Evolutionary conservation across 1,284 basidiomycete species (phyloP).

Genomic region (Neolentinus lepideus): DNA sequence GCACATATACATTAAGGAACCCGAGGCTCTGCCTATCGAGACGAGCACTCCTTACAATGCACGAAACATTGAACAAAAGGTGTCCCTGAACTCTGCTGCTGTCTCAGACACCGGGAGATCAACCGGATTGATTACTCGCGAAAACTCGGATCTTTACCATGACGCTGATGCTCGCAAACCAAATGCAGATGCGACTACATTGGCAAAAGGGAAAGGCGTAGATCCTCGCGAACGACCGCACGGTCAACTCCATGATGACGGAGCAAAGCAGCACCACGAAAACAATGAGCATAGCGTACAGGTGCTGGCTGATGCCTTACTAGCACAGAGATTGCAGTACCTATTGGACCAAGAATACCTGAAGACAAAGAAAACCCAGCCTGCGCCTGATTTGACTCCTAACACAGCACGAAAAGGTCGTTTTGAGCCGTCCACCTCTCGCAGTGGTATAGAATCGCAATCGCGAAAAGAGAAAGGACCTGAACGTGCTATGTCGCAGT

Average conservation of each 20-base stretch:
- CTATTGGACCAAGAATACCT: background rate
- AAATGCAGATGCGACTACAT: background rate
- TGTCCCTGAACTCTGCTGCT: background rate
- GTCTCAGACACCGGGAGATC: background rate
- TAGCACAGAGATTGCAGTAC: background rate
- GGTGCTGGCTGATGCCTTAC: background rate
- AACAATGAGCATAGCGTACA: background rate
- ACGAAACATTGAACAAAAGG: background rate
- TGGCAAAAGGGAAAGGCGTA: background rate
- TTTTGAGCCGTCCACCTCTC: no score
- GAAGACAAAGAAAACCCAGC: no score
- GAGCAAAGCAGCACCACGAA: background rate
- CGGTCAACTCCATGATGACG: background rate
- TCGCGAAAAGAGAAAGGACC: no score
- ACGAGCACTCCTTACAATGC: background rate
- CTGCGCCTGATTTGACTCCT: no score
- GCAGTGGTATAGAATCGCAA: no score
- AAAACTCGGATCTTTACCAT: background rate
- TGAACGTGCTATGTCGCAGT: background rate
- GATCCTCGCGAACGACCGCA: background rate
- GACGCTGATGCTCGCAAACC: background rate
- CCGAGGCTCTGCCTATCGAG: background rate
- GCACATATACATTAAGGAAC: background rate
- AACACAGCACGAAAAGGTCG: no score
- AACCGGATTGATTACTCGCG: background rate